Evolutionary conservation across 1,284 basidiomycete genomes (phyloP).

Genomic region (Apiotrichum veenhuisii): DNA sequence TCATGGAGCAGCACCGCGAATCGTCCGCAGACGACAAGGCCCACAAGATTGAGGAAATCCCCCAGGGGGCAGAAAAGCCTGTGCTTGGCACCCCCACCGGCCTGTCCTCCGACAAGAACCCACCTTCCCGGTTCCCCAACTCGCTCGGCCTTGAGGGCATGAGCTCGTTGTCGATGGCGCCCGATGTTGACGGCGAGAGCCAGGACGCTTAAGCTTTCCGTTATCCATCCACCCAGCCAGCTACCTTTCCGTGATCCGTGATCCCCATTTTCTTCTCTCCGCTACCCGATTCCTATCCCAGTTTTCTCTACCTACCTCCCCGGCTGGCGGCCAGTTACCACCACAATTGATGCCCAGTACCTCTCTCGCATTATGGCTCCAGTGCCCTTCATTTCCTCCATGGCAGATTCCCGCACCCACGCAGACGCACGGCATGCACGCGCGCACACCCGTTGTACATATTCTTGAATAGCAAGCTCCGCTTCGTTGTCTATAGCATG

Average conservation of each 20-base stretch:
- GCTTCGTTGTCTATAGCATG: neutral
- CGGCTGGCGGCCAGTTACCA: too few relatives aligned
- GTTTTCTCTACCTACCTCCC: too few relatives aligned
- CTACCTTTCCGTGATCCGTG: neutral
- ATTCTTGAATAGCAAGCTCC: neutral
- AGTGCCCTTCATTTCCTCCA: too few relatives aligned
- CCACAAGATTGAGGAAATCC: conserved; percentile 5
- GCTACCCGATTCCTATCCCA: too few relatives aligned
- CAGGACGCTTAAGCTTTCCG: conserved; percentile 6
- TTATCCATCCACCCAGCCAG: neutral
- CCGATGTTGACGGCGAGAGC: conserved; percentile 22
- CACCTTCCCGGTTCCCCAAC: conserved; percentile 6
- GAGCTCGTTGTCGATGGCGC: conserved; percentile 17
- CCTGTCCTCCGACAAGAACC: neutral
- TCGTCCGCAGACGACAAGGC: neutral
- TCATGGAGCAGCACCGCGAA: conserved; percentile 5
- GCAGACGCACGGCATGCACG: neutral
- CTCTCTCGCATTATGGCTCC: too few relatives aligned
- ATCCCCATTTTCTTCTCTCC: too few relatives aligned
- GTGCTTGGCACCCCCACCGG: neutral
- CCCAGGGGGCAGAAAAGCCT: neutral
- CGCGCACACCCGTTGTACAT: neutral
- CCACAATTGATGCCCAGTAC: too few relatives aligned
- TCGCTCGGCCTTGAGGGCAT: conserved; percentile 23
- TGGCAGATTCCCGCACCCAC: neutral